Conservation (phyloP, 2,329 filamentous ascomycete species). For the Torrubiella hemipterigena region DNA sequence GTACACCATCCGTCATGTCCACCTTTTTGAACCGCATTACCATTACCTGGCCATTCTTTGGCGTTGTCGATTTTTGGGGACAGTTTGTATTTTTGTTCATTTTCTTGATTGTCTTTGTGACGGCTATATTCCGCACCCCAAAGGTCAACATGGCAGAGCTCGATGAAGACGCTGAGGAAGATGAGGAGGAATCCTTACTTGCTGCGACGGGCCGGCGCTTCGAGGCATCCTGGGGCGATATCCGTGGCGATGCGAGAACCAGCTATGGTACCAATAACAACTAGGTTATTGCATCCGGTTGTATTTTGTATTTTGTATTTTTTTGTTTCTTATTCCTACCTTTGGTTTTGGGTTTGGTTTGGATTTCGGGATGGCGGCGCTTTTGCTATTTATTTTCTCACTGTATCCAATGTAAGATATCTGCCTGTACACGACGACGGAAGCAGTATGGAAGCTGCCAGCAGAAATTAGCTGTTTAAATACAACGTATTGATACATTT, state of each 20-base stretch:
- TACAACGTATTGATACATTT: too few relatives aligned
- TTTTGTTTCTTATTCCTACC: too few relatives aligned
- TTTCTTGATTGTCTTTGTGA: constrained; percentile 71
- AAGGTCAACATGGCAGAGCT: constrained; percentile 63
- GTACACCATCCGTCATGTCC: constrained; percentile 82
- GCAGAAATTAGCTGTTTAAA: too few relatives aligned
- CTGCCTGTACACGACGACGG: too few relatives aligned
- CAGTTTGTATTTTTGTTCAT: constrained; percentile 84
- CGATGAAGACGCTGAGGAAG: constrained; percentile 81
- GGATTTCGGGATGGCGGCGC: too few relatives aligned
- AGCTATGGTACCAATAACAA: constrained; percentile 7
- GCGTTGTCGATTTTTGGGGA: constrained; percentile 86
- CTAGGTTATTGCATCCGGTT: too few relatives aligned
- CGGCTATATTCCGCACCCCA: constrained; percentile 69
- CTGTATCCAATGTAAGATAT: too few relatives aligned
- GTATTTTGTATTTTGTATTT: too few relatives aligned
- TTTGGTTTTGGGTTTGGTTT: too few relatives aligned
- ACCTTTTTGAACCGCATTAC: constrained; percentile 89
- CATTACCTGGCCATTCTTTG: constrained; percentile 92
- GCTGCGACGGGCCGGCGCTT: constrained; percentile 73
- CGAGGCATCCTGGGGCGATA: constrained; percentile 79
- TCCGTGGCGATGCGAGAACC: constrained; percentile 43
- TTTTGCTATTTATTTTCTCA: too few relatives aligned
- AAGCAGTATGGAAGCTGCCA: too few relatives aligned
- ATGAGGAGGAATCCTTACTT: constrained; percentile 86